phyloP scores from a whole-genome alignment of 129 eudicot genomes.

The Glebionis coronaria region DNA sequence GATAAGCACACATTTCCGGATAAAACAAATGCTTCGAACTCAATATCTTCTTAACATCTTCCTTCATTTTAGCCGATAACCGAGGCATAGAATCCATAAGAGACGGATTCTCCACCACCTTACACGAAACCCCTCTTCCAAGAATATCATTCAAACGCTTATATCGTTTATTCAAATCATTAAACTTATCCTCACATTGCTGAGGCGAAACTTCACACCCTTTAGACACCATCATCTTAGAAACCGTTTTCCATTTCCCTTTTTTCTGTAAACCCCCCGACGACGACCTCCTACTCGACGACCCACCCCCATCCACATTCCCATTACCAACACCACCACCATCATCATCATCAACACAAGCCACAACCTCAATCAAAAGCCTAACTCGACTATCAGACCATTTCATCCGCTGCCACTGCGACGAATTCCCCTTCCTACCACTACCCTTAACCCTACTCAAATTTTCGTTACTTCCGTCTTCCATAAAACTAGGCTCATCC shows the following conservation, averaged over 20 bases:
- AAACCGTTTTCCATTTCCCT: slow-evolving; percentile 72
- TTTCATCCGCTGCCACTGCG: slow-evolving; percentile 73
- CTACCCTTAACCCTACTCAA: slow-evolving; percentile 26
- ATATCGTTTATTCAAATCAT: slow-evolving; percentile 67
- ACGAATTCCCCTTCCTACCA: slow-evolving; percentile 36
- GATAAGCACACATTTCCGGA: slow-evolving; percentile 77
- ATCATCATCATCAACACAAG: slow-evolving; percentile 65
- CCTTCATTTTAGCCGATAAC: slow-evolving; percentile 53
- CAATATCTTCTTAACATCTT: slow-evolving; percentile 62
- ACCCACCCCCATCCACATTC: slow-evolving; percentile 35
- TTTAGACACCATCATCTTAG: slow-evolving; percentile 54
- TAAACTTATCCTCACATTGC: slow-evolving; percentile 79
- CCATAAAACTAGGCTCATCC: slow-evolving; percentile 43
- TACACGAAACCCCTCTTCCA: slow-evolving; percentile 62
- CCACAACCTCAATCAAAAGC: slow-evolving; percentile 61
- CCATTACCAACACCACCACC: too few relatives aligned
- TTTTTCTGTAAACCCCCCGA: slow-evolving; percentile 47
- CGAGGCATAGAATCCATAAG: slow-evolving; percentile 55
- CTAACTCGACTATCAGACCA: slow-evolving; percentile 64
- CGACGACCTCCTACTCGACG: slow-evolving; percentile 35
- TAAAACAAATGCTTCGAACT: slow-evolving; percentile 70
- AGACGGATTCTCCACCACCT: slow-evolving; percentile 62
- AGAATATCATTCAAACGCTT: slow-evolving; percentile 73
- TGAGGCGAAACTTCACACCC: slow-evolving; percentile 73
- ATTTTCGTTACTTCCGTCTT: slow-evolving; percentile 38